These are phyloP conservation scores for Dipodascopsis uninucleata DNA, from an alignment of 805 yeast genomes.

Conservation along the genomic window DNA sequence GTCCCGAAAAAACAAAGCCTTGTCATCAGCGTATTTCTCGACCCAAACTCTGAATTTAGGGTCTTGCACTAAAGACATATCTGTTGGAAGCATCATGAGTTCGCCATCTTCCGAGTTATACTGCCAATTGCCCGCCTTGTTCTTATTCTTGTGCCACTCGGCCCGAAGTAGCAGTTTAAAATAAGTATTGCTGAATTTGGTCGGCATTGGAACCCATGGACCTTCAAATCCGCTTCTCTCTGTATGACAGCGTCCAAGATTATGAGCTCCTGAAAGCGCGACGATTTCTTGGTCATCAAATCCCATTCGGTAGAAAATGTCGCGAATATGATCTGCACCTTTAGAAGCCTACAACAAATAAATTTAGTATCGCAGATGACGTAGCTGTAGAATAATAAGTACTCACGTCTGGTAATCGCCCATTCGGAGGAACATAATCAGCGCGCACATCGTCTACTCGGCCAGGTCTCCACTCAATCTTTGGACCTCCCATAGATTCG, in stretches of 20 bases:
- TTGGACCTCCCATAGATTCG: slow-evolving; percentile 77
- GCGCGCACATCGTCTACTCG: slow-evolving; percentile 56
- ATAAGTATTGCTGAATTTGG: slow-evolving; percentile 70
- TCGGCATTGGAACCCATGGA: slow-evolving; percentile 83
- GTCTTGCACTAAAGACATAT: slow-evolving; percentile 64
- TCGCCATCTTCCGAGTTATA: slow-evolving; percentile 54
- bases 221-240: slow-evolving; percentile 69
- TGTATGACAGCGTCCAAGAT: slow-evolving; percentile 71
- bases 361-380: not conserved
- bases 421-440: slow-evolving; percentile 56
- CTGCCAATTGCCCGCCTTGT: slow-evolving; percentile 48
- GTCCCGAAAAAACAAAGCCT: slow-evolving; percentile 56
- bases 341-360: slow-evolving; percentile 45
- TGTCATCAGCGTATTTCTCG: slow-evolving; percentile 62
- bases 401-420: slow-evolving; percentile 59
- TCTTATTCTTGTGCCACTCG: slow-evolving; percentile 48
- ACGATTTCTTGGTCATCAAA: slow-evolving; percentile 70
- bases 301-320: slow-evolving; percentile 61
- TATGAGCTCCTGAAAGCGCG: slow-evolving; percentile 71
- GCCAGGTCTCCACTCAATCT: slow-evolving; percentile 74
- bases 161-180: slow-evolving; percentile 52
- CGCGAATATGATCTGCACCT: slow-evolving; percentile 62
- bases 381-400: not conserved
- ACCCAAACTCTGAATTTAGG: slow-evolving; percentile 58
- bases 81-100: slow-evolving; percentile 86